These are phyloP conservation scores for Rossbeevera mucosa DNA, from an alignment of 768 basidiomycete species.

Conservation along the genomic window DNA sequence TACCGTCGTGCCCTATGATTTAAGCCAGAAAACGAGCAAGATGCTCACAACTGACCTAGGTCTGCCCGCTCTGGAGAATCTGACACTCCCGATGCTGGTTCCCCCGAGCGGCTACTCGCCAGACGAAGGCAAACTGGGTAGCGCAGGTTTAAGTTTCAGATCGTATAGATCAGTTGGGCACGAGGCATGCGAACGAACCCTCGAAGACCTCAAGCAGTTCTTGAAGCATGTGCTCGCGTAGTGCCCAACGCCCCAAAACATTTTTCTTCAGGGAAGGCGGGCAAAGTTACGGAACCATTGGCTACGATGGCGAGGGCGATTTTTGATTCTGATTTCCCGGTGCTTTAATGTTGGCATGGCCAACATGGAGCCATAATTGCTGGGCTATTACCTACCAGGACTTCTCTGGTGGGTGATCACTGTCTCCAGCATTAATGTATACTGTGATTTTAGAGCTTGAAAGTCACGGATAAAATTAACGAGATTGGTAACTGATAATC, in stretches of 20 bases:
- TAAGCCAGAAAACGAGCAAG: conserved; percentile 52
- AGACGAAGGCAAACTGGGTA: conserved; percentile 16
- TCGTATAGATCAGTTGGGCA: conserved; percentile 68
- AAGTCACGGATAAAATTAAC: background rate
- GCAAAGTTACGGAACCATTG: background rate
- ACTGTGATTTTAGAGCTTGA: conserved; percentile 1
- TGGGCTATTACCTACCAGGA: background rate
- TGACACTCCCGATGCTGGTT: conserved; percentile 32
- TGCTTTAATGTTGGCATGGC: background rate
- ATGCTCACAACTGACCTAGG: conserved; percentile 53
- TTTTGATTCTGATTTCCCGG: background rate
- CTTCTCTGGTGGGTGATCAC: background rate
- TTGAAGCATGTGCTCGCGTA: conserved; percentile 53
- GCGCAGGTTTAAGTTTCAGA: conserved; percentile 59
- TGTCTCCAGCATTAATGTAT: background rate
- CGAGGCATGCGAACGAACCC: conserved; percentile 56
- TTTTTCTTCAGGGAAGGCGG: background rate
- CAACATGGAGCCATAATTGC: background rate
- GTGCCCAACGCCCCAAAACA: conserved; percentile 2
- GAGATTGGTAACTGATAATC: background rate
- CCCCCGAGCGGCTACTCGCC: conserved; percentile 19
- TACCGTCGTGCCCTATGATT: conserved; percentile 58
- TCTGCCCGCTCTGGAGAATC: conserved; percentile 37
- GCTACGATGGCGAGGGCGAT: background rate
- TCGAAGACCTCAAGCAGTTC: conserved; percentile 68